Conservation (phyloP, 345 rosid species). For the Pugionium cornutum region DNA sequence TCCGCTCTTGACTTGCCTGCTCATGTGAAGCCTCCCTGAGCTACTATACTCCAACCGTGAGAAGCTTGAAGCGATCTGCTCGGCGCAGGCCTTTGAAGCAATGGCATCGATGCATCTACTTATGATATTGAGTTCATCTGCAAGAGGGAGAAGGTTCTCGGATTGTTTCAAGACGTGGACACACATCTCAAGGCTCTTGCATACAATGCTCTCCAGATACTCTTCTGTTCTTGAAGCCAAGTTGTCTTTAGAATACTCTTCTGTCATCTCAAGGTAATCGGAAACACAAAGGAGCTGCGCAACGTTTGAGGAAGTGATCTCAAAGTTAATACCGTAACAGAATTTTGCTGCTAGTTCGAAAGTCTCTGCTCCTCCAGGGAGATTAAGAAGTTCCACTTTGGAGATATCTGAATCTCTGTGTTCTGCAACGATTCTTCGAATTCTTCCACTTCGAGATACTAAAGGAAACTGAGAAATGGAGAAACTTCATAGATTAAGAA, state of each 20-base stretch:
- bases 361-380: conserved; percentile 82
- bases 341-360: conserved; percentile 95
- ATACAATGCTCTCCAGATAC: conserved; percentile 76
- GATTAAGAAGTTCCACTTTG: conserved; percentile 87
- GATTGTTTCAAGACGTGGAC: conserved; percentile 88
- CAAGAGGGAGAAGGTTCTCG: conserved; percentile 85
- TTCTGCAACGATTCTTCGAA: conserved; percentile 79
- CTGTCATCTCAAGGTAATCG: conserved; percentile 96
- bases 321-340: conserved; percentile 90
- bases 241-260: conserved; percentile 83
- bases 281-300: conserved; percentile 81
- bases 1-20: conserved; percentile 60
- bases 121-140: conserved; percentile 78
- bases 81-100: conserved; percentile 68
- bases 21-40: conserved; percentile 97
- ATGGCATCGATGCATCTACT: conserved; percentile 49
- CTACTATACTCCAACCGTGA: conserved; percentile 94
- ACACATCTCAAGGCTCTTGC: conserved; percentile 86
- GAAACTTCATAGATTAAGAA: conserved; percentile 9
- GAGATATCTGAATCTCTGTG: conserved; percentile 92
- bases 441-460: conserved; percentile 85
- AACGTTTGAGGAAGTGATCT: conserved; percentile 79
- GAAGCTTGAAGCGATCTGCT: conserved; percentile 96
- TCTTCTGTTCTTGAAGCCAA: conserved; percentile 88
- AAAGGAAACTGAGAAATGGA: conserved; percentile 72